Evolutionary conservation across 306 rosid species (phyloP), one percentile per base, ranked within the genome.

Genomic region (Corylus heterophylla): DNA sequence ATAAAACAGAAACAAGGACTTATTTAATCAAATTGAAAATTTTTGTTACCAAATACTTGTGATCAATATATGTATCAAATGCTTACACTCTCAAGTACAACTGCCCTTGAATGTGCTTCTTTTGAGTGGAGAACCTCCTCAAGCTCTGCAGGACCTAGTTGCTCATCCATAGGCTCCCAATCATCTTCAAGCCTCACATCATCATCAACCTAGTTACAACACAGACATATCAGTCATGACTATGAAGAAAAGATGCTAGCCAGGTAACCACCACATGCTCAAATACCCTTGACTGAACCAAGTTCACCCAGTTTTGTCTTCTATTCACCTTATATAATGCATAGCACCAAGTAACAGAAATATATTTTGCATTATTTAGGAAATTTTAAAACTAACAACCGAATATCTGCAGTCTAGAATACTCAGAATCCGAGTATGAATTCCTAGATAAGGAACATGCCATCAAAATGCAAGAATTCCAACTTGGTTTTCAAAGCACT

Each of bases 141-240:
- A 74, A 95, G 94, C 87, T 95, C 97, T 50, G 70, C 74, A 17
- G 94, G 81, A 74, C 89, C 88, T 74, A 95, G 78, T 84, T 90
- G 88, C 76, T 95, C 99, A 86, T 95, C 99, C 91, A 93, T 75
- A 70, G 98, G 98, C 54, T 91, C 98, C 99, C 98, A 95, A 76
- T 95, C 99, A 85, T 95, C 98, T 85, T 95, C 98, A 78, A 95
- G 97, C 51, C 98, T 88, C 82, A 92, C 98, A 42, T 89, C 91
- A 85, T 85, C 91, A 72, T 85, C 96, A 84, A 90, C 87, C 99
- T 95, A 83, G 56, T 81, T 76, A 71, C 71, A 84, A 78, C 12
- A 74, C 11, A 66, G 39, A 71, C 25, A n/a, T 14, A 13, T 69
- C 50, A 82, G 71, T 74, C 74, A 31, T 56, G 63, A 73, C 48